These are phyloP conservation scores for Salix caprea DNA, from an alignment of 345 rosid genomes.

Conservation along the genomic window DNA sequence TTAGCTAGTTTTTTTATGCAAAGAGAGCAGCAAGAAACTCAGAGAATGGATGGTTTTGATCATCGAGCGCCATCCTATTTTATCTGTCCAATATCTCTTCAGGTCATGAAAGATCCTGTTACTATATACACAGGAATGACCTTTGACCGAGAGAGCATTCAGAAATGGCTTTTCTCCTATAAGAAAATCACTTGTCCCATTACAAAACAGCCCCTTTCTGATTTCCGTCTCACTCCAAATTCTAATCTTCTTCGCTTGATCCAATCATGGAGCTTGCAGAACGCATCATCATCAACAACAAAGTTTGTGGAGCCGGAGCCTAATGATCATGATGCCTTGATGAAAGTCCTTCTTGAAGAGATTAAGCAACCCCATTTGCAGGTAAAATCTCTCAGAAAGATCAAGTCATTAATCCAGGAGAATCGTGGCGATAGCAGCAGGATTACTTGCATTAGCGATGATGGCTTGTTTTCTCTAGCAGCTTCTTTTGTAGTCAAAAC, in stretches of 20 bases:
- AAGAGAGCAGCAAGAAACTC: not conserved
- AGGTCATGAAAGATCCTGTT: conserved; percentile 46
- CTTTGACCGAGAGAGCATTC: conserved; percentile 45
- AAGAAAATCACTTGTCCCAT: conserved; percentile 38
- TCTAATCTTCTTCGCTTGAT: conserved; percentile 29
- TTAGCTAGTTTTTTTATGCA: not conserved
- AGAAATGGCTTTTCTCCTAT: conserved; percentile 49
- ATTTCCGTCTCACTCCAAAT: conserved; percentile 22
- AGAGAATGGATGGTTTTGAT: not conserved
- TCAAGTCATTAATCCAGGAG: conserved; percentile 14
- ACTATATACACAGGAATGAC: conserved; percentile 49
- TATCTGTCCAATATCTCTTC: conserved; percentile 24
- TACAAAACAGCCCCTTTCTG: conserved; percentile 16
- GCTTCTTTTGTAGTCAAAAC: conserved; percentile 1
- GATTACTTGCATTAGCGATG: not conserved
- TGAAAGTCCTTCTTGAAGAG: conserved; percentile 12
- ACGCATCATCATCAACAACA: not conserved
- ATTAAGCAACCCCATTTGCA: conserved; percentile 14
- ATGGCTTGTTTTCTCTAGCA: conserved; percentile 11
- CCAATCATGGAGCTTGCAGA: conserved; percentile 11
- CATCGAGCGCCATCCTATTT: conserved; percentile 8
- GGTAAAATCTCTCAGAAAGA: conserved; percentile 17
- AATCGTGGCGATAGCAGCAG: not conserved
- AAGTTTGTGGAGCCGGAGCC: not conserved
- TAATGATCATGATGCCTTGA: not conserved